Evolutionary conservation across 1,284 basidiomycete genomes (phyloP).

Genomic region (Ceratobasidium sp.): DNA sequence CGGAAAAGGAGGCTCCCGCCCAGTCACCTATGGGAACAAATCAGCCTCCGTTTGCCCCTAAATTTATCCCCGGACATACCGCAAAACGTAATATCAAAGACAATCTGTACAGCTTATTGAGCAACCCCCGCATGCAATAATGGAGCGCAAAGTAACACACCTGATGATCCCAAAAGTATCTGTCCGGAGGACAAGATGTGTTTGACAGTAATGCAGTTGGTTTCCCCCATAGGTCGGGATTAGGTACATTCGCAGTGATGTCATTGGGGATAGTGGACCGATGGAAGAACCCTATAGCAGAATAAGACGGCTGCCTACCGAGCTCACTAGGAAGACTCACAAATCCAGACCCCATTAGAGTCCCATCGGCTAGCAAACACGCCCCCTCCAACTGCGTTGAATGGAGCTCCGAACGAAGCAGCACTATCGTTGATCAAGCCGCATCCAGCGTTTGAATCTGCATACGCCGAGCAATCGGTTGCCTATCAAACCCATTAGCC

Average conservation of each 20-base stretch:
- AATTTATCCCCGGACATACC: slow-evolving; percentile 55
- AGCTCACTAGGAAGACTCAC: slow-evolving; percentile 60
- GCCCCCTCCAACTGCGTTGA: slow-evolving; percentile 80
- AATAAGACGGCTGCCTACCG: slow-evolving; percentile 6
- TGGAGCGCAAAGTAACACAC: slow-evolving; percentile 39
- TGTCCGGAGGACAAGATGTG: slow-evolving; percentile 69
- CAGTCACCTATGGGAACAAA: slow-evolving; percentile 66
- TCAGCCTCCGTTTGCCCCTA: background rate
- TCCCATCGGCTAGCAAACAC: slow-evolving; percentile 86
- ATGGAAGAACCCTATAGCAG: slow-evolving; percentile 74
- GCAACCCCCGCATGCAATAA: slow-evolving; percentile 30
- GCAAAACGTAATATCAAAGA: slow-evolving; percentile 80
- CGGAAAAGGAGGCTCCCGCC: slow-evolving; percentile 79
- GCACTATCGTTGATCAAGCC: slow-evolving; percentile 77
- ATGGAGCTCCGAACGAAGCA: slow-evolving; percentile 78
- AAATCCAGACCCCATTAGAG: slow-evolving; percentile 76
- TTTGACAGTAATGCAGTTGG: slow-evolving; percentile 74
- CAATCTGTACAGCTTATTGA: slow-evolving; percentile 12
- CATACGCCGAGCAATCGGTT: slow-evolving; percentile 62
- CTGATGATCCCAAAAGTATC: slow-evolving; percentile 72
- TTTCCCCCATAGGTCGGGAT: slow-evolving; percentile 71
- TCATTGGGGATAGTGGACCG: slow-evolving; percentile 78
- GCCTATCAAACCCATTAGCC: background rate
- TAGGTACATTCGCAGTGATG: slow-evolving; percentile 66
- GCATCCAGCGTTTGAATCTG: slow-evolving; percentile 68